Conservation (phyloP, 1,284 basidiomycete species). For the Ceratobasidium sp. region DNA sequence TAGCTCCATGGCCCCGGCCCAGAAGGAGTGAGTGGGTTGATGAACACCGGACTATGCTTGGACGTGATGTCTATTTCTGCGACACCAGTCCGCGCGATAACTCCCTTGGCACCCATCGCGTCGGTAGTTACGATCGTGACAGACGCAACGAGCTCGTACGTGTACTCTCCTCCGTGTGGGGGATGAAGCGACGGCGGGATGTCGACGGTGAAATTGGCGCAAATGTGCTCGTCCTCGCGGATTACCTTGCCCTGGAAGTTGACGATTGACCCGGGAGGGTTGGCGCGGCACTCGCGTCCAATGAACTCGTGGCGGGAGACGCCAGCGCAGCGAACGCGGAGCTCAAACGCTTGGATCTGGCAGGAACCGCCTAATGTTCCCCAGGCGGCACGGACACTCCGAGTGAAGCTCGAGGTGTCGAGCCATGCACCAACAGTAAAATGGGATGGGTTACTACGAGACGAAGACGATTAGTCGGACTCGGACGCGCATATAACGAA, state of each 20-base stretch:
- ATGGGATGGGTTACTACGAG: constrained; percentile 27
- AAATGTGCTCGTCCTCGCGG: constrained; percentile 37
- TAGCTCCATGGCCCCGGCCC: constrained; percentile 33
- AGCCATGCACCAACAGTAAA: constrained; percentile 40
- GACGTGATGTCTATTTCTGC: constrained; percentile 38
- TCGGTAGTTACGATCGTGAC: constrained; percentile 37
- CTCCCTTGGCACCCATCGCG: constrained; percentile 29
- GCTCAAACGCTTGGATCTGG: constrained; percentile 40
- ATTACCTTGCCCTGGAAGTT: constrained; percentile 37
- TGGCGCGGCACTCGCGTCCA: constrained; percentile 33
- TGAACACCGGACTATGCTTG: constrained; percentile 35
- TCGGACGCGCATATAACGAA: constrained; percentile 6
- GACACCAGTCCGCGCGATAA: constrained; percentile 33
- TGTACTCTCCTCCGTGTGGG: constrained; percentile 26
- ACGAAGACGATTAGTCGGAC: background rate
- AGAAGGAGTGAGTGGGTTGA: constrained; percentile 39
- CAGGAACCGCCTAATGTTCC: constrained; percentile 35
- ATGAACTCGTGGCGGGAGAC: constrained; percentile 33
- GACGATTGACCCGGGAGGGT: constrained; percentile 28
- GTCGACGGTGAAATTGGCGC: constrained; percentile 40
- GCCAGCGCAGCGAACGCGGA: constrained; percentile 31
- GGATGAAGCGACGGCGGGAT: constrained; percentile 39
- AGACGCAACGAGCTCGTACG: constrained; percentile 29
- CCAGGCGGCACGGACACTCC: constrained; percentile 28
- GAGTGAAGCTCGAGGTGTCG: constrained; percentile 32